Conservation (phyloP, 2,329 filamentous ascomycete genomes). For the Drechslera avenae region DNA sequence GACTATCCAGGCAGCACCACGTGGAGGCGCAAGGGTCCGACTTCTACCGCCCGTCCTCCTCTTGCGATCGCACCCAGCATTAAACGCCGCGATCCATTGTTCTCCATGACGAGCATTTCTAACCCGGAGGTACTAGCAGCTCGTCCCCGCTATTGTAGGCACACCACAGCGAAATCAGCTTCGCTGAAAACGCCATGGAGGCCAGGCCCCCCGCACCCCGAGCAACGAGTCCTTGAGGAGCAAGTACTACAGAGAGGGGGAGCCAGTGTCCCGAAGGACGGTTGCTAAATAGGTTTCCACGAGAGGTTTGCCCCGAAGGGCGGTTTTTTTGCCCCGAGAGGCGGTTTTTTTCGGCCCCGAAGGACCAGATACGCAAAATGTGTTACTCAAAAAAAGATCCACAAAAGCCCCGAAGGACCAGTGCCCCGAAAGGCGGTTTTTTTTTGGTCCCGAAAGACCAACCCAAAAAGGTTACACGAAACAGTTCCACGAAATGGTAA, state of each 20-base stretch:
- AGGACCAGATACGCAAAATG: too few species aligned
- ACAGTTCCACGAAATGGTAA: too few species aligned
- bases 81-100: slow-evolving; percentile 24
- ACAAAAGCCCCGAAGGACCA: neutral
- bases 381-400: neutral
- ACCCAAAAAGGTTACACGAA: too few species aligned
- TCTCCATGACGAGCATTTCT: slow-evolving; percentile 23
- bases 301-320: neutral
- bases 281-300: neutral
- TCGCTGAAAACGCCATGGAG: too few species aligned
- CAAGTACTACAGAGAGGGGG: neutral
- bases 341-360: neutral
- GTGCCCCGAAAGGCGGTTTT: neutral
- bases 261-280: neutral
- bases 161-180: too few species aligned
- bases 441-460: too few species aligned
- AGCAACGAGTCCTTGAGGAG: neutral
- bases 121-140: neutral
- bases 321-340: neutral
- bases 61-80: slow-evolving; percentile 33
- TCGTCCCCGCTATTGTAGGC: neutral
- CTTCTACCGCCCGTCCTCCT: slow-evolving; percentile 43
- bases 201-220: too few species aligned
- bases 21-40: slow-evolving; percentile 47
- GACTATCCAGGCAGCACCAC: slow-evolving; percentile 46